Base-by-base conservation (phyloP, 371 early-diverging fungal genomes). In the Mortierella sp. region DNA sequence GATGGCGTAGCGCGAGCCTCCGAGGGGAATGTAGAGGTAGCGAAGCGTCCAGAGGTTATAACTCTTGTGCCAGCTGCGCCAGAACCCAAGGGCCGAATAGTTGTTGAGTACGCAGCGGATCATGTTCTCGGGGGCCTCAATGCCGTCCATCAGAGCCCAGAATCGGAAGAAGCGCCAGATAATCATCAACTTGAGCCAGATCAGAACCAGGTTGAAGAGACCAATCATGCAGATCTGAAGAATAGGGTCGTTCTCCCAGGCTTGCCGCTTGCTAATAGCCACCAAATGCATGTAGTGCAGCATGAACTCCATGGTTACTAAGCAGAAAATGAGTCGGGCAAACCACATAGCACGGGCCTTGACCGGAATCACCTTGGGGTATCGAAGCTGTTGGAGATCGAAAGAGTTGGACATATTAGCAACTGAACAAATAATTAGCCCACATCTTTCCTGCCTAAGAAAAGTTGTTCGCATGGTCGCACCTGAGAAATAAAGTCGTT, bases 101-200 rank as follows among this genome's bases (percentile, higher is more conserved):
- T 98, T 96, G 90, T 97, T 96, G 81, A 90, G 90, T 94, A 98
- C 97, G 83, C 98, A 98, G 9, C 98, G 93, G 4, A 92, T 90
- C 98, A 98, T 98, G 79, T 98, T 98, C 85, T 98, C 98, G 9
- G 92, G 90, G 0, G 95, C 92, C 74, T 95, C 95, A 40, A 98
- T 88, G 24, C 96, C 96, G 86, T 98, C 98, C 21, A 90, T 87
- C 87, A 97, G 82, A 0, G 97, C 96, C 98, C 98, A 98, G 71
- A 96, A 90, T 19, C 98, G 91, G 88, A 97, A 98, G 87, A 97
- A 98, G 48, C 98, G 90, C 98, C 98, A 98, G 31, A 97, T 97
- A 37, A 98, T 94, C 73, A 96, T 85, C 28, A 98, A 88, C 89
- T 97, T 98, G 73, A 98, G 92, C 98, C 98, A 98, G 75, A 98